Base-by-base conservation (phyloP, 2,329 filamentous ascomycete genomes). In the Hyphodiscus sp. region DNA sequence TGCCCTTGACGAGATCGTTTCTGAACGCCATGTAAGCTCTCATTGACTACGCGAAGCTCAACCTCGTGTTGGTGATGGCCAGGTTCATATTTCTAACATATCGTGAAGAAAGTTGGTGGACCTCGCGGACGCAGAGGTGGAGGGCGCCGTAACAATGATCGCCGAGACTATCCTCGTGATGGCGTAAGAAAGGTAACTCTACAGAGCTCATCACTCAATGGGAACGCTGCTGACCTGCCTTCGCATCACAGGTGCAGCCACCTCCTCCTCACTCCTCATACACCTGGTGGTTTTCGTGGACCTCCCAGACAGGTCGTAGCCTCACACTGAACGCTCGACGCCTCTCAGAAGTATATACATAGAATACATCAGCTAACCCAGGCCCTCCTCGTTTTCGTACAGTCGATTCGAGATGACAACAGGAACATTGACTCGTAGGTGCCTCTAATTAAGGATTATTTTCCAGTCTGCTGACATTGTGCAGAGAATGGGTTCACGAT, bases 401-500 rank as follows among this genome's bases (percentile, higher is more conserved):
- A 85, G 80, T 78, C 78, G 66, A 81, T 74, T 73, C 80, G 77
- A 71, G 82, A 86, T 60, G 73, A 79, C 57, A 75, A 77, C 58
- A 78, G 82, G 72, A 84, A 86, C 69, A 75, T 89, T 65, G 85
- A 90, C 70, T 82, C 81, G 86, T 90, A 71, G 58, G 81, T 73
- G 45, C 13, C 30, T 15, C 43, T 42, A 13, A n/a, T 20, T 9
- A 11, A 20, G 16, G 4, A 8, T 11, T 8, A 15, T 13, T 42
- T 10, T 11, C 38, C n/a, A 15, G n/a, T 9, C 26, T 41, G 20
- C 46, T 58, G 33, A 56, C 49, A 48, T 38, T 51, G 50, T 45
- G 26, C 59, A 89, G 89, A 67, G 91, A 95, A 76, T 96, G 91
- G 91, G 89, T 96, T 63, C 91, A 96, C 70, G 89, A 95, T 74